Evolutionary conservation across 805 yeast species (phyloP).

Genomic region (Myxozyma sirexii): DNA sequence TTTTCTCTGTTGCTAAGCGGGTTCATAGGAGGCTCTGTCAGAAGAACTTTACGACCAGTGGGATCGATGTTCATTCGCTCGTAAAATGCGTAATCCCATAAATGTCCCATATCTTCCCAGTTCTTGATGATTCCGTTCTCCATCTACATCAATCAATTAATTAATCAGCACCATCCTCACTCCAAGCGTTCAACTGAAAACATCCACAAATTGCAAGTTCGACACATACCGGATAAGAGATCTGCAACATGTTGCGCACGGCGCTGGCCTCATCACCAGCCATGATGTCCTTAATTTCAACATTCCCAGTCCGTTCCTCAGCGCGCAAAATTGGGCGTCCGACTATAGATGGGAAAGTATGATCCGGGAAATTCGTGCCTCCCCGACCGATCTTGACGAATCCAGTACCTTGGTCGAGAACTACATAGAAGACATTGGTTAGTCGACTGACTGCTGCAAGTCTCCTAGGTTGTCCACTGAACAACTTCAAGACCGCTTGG

Average conservation of each 20-base stretch:
- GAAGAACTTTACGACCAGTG: slow-evolving; percentile 73
- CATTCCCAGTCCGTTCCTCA: slow-evolving; percentile 79
- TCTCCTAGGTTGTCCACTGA: no score
- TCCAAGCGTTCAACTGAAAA: neutral
- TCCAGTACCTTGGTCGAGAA: slow-evolving; percentile 98
- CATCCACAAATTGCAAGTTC: neutral
- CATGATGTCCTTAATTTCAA: slow-evolving; percentile 93
- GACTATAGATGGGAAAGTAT: slow-evolving; percentile 94
- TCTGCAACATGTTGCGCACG: slow-evolving; percentile 84
- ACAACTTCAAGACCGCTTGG: no score
- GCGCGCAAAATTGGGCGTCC: slow-evolving; percentile 97
- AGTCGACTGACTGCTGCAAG: neutral
- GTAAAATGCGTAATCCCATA: slow-evolving; percentile 97
- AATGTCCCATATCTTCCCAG: slow-evolving; percentile 98
- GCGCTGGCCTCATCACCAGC: slow-evolving; percentile 95
- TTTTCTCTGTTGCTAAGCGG: slow-evolving; percentile 86
- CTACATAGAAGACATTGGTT: slow-evolving; percentile 45
- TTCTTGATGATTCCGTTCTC: slow-evolving; percentile 96
- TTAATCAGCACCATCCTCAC: neutral
- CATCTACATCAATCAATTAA: slow-evolving; percentile 50
- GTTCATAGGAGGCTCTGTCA: slow-evolving; percentile 98
- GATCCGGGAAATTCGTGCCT: slow-evolving; percentile 95
- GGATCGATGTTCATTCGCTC: slow-evolving; percentile 81
- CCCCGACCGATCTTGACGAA: slow-evolving; percentile 76
- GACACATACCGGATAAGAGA: slow-evolving; percentile 72